A percentile compares a stretch with the other conserved stretches of the same genome.
Evolutionary conservation across 1,284 basidiomycete species (phyloP).

Genomic region (Mycosarcoma maydis): DNA sequence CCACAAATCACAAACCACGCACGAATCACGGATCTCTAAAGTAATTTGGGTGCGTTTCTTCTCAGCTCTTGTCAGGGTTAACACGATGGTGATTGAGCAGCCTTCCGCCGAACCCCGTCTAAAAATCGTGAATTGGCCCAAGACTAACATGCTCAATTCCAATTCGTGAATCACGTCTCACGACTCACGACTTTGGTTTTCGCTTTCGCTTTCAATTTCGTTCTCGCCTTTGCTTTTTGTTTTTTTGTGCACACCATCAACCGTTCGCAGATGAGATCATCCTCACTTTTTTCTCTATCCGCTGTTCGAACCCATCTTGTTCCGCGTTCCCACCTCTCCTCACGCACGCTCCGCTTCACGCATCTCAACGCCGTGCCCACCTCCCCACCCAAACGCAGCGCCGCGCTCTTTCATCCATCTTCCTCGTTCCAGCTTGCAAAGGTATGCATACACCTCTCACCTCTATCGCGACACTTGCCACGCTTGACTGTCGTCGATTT

Average conservation of each 20-base stretch:
- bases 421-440: constrained; percentile 19
- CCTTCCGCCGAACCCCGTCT: no score
- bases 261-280: constrained; percentile 31
- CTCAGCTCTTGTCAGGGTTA: no score
- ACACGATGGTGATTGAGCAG: no score
- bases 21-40: no score
- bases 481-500: background rate
- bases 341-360: constrained; percentile 1
- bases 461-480: background rate
- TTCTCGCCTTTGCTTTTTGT: background rate
- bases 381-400: constrained; percentile 6
- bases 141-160: no score
- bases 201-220: background rate
- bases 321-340: constrained; percentile 5
- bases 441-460: constrained; percentile 14
- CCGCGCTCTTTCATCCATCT: constrained; percentile 4
- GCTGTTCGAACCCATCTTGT: constrained; percentile 17
- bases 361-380: background rate
- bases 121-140: no score
- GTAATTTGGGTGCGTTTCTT: no score
- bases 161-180: no score
- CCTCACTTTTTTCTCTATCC: constrained; percentile 18
- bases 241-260: constrained; percentile 24
- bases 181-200: no score
- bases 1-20: no score